Conservation (phyloP, 345 rosid species). For the Clausena lansium region DNA sequence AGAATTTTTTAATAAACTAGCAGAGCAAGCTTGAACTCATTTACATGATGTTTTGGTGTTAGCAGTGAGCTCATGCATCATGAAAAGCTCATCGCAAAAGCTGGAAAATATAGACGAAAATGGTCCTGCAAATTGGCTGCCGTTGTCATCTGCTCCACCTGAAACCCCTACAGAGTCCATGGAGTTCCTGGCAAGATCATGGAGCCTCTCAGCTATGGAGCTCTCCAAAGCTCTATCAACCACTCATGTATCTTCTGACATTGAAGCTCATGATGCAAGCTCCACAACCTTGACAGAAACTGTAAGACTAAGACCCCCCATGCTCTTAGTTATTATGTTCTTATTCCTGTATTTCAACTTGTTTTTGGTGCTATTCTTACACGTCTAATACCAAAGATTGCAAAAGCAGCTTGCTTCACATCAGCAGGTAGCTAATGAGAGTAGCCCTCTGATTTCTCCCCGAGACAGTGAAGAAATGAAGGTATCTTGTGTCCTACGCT, state of each 20-base stretch:
- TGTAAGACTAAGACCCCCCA: slow-evolving; percentile 29
- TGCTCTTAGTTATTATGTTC: not conserved
- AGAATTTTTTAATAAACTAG: not conserved
- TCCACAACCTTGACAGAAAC: slow-evolving; percentile 36
- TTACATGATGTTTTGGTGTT: slow-evolving; percentile 9
- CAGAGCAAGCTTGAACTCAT: not conserved
- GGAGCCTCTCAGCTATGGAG: slow-evolving; percentile 91
- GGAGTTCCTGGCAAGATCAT: slow-evolving; percentile 96
- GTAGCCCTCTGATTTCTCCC: slow-evolving; percentile 64
- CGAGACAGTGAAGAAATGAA: slow-evolving; percentile 78
- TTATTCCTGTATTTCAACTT: too few species aligned
- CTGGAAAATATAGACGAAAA: slow-evolving; percentile 87
- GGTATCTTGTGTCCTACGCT: slow-evolving; percentile 36
- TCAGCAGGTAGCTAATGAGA: slow-evolving; percentile 35
- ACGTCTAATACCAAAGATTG: not conserved
- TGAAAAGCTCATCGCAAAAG: slow-evolving; percentile 33
- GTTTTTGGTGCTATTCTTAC: not conserved
- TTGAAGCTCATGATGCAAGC: slow-evolving; percentile 38
- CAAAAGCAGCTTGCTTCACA: slow-evolving; percentile 32
- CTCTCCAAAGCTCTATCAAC: slow-evolving; percentile 71
- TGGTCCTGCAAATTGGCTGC: slow-evolving; percentile 41
- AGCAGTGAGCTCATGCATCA: slow-evolving; percentile 45
- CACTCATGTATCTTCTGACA: slow-evolving; percentile 32
- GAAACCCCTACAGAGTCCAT: slow-evolving; percentile 90
- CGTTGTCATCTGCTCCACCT: slow-evolving; percentile 43